Base-by-base conservation (phyloP, 768 basidiomycete genomes). In the Phaeotremella fagi region DNA sequence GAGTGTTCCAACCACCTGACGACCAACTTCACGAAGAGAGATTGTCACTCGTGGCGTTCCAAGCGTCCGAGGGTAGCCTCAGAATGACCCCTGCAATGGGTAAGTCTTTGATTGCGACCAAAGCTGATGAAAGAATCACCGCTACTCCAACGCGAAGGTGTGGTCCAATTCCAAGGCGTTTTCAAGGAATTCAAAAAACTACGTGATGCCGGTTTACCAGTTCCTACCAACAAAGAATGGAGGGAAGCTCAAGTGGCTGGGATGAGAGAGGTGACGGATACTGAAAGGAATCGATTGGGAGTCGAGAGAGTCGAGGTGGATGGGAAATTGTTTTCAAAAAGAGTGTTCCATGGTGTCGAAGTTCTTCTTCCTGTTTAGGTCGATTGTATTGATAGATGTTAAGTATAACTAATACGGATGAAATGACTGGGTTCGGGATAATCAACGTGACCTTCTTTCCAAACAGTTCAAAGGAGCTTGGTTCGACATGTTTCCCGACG, bases 121-220 rank as follows among this genome's bases (percentile, higher is more conserved):
- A 35, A 26, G 24, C 7, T 20, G 45, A 42, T 51, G 36, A 29
- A 41, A 52, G 61, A 63, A 23, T 63, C 61, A 12, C 58, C 58
- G 7, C 42, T 63, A 18, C 52, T 63, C 24, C 50, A 63, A 35
- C 58, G 61, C 27, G 61, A 59, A 27, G 61, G 61, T 6, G 59
- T 50, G 43, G 50, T 59, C 48, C 54, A 63, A 23, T 55, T 55
- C 33, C 61, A 63, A 48, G 61, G 61, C 41, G 61, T 56, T 14
- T 63, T 55, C 61, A 63, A 63, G 24, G 61, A 63, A 36, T 63
- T 63, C 61, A 55, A 63, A 45, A 33, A 26, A 50, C 25, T 22
- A 20, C 2, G n/a, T n/a, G n/a, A n/a, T 28, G 23, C 24, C 14
- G 16, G 11, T 24, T 12, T 25, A 12, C 23, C 52, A 51, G 28